Conservation (phyloP, 2,329 filamentous ascomycete species). For the Fusarium keratoplasticum region DNA sequence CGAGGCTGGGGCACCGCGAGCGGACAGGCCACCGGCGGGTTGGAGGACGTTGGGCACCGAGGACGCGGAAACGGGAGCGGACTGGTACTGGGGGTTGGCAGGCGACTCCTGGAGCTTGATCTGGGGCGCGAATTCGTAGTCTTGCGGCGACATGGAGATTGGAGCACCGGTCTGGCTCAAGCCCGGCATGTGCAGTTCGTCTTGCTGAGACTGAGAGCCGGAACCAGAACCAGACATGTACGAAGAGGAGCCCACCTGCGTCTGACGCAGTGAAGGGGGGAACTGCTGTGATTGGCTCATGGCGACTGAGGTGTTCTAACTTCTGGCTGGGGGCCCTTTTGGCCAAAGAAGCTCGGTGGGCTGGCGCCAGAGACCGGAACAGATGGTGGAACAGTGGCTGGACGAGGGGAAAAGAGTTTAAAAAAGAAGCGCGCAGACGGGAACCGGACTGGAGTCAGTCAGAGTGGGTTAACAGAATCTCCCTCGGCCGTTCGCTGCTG, state of each 20-base stretch:
- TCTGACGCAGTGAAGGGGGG: conserved; percentile 46
- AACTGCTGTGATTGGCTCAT: conserved; percentile 58
- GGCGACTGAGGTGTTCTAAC: conserved; percentile 26
- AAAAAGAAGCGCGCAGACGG: conserved; percentile 3
- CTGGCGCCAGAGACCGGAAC: conserved; percentile 21
- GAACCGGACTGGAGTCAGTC: conserved; percentile 14
- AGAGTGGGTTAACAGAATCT: neutral
- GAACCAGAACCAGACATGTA: conserved; percentile 35
- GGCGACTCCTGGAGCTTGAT: conserved; percentile 63
- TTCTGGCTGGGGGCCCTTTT: conserved; percentile 18
- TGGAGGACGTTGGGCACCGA: conserved; percentile 69
- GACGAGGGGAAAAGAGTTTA: neutral
- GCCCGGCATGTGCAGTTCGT: conserved; percentile 67
- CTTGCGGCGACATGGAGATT: conserved; percentile 57
- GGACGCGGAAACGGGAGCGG: conserved; percentile 54
- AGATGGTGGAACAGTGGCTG: conserved; percentile 13
- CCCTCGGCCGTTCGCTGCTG: conserved; percentile 17
- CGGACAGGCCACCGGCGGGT: conserved; percentile 59
- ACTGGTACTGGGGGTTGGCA: conserved; percentile 55
- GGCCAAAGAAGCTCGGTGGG: conserved; percentile 19
- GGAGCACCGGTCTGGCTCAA: conserved; percentile 50
- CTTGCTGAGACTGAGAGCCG: conserved; percentile 51
- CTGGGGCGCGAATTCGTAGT: conserved; percentile 64
- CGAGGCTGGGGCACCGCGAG: conserved; percentile 52
- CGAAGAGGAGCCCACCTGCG: conserved; percentile 39